Evolutionary conservation across 2,329 filamentous ascomycete genomes (phyloP).

Genomic region (Blumeriella jaapii): DNA sequence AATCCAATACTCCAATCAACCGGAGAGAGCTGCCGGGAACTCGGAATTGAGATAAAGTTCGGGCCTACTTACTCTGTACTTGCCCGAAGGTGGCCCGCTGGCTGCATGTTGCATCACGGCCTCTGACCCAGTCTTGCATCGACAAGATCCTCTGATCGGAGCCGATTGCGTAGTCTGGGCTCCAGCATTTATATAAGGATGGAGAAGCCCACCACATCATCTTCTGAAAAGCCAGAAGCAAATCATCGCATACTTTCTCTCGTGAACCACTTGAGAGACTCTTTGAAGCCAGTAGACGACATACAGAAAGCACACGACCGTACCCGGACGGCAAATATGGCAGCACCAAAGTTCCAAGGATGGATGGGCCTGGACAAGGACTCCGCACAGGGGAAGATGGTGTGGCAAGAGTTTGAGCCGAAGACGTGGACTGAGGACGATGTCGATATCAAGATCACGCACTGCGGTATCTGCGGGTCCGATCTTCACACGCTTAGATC

Average conservation of each 20-base stretch:
- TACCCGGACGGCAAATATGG: conserved; percentile 16
- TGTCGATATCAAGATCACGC: conserved; percentile 39
- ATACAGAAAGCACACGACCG: conserved; percentile 8
- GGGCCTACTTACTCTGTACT: too few relatives aligned
- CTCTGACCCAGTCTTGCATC: too few relatives aligned
- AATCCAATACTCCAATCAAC: too few relatives aligned
- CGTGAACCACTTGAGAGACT: conserved; percentile 20
- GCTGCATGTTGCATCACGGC: too few relatives aligned
- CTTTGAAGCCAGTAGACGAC: conserved; percentile 14
- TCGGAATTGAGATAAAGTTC: too few relatives aligned
- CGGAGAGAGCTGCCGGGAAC: too few relatives aligned
- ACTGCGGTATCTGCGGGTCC: conserved; percentile 33
- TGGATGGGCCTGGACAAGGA: conserved; percentile 29
- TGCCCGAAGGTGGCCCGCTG: too few relatives aligned
- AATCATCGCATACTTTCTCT: conserved; percentile 18
- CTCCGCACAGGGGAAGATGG: conserved; percentile 27
- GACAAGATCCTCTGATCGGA: too few relatives aligned
- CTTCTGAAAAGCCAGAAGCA: too few relatives aligned
- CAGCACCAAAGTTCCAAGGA: conserved; percentile 28
- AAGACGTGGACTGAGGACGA: conserved; percentile 39
- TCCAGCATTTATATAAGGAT: too few relatives aligned
- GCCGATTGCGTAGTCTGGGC: too few relatives aligned
- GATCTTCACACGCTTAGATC: conserved; percentile 27
- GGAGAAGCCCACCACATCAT: too few relatives aligned
- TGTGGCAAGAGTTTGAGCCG: conserved; percentile 32